Conservation (phyloP, 202 grass and related monocot genomes). For the Eragrostis tef region DNA sequence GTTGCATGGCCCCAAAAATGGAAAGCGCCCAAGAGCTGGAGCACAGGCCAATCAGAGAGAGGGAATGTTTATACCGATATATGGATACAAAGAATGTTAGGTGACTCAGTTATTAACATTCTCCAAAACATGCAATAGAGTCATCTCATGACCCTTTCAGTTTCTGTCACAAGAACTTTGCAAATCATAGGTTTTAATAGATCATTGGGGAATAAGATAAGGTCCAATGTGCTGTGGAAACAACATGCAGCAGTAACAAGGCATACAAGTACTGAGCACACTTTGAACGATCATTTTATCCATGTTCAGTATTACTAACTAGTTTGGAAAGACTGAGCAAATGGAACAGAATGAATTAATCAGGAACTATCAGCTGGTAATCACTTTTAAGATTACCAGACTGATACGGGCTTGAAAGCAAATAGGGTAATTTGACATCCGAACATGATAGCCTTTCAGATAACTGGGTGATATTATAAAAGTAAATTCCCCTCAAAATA, state of each 20-base stretch:
- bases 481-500: too few relatives aligned
- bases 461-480: too few relatives aligned
- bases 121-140: conserved; percentile 19
- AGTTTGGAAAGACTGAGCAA: conserved; percentile 16
- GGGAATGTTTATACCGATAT: background rate
- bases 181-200: conserved; percentile 19
- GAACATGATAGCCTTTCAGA: conserved; percentile 14
- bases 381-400: conserved; percentile 24
- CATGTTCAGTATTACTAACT: conserved; percentile 2
- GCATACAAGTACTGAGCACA: conserved; percentile 10
- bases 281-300: conserved; percentile 4
- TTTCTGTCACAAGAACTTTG: conserved; percentile 15
- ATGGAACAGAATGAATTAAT: background rate
- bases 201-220: conserved; percentile 24
- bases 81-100: background rate
- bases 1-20: conserved; percentile 6
- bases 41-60: conserved; percentile 38
- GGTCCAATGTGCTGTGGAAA: conserved; percentile 13
- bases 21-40: conserved; percentile 16
- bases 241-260: background rate
- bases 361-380: background rate
- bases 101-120: background rate
- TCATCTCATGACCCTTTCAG: background rate
- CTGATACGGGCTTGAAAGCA: conserved; percentile 10
- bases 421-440: conserved; percentile 24